Conservation (phyloP, 176 grass and related monocot genomes). For the Paspalum notatum region DNA sequence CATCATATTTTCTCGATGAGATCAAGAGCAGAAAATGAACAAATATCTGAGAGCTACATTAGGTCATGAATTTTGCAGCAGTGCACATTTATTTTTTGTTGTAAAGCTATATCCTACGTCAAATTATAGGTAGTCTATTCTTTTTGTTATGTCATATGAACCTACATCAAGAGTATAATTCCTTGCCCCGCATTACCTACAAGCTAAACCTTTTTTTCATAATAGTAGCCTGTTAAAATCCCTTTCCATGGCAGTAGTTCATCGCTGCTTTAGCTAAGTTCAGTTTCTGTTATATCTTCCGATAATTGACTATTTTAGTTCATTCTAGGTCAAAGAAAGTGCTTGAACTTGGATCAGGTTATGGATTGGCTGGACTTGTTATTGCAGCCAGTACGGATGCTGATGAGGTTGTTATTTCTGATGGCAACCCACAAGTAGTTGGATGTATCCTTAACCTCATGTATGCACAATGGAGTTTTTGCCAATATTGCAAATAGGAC, state of each 20-base stretch:
- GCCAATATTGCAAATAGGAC: neutral
- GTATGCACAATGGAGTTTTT: neutral
- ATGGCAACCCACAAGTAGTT: constrained; percentile 96
- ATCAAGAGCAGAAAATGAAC: neutral
- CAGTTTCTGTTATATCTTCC: constrained; percentile 22
- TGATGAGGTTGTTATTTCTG: constrained; percentile 79
- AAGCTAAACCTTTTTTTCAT: constrained; percentile 19
- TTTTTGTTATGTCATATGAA: constrained; percentile 27
- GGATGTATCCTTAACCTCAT: constrained; percentile 74
- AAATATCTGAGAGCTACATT: neutral
- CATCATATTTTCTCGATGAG: neutral
- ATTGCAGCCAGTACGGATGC: constrained; percentile 83
- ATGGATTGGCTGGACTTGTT: constrained; percentile 79
- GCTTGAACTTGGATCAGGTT: constrained; percentile 94
- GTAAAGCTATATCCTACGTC: neutral
- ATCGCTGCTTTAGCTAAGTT: constrained; percentile 28
- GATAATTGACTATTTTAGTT: constrained; percentile 14
- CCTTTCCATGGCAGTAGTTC: neutral
- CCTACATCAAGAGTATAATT: neutral
- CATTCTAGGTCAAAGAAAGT: constrained; percentile 79
- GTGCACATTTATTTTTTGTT: neutral
- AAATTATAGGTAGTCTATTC: neutral
- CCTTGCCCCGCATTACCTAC: constrained; percentile 1
- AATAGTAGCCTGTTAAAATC: constrained; percentile 5
- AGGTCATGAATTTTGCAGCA: constrained; percentile 4